Evolutionary conservation across 768 basidiomycete genomes (phyloP), one percentile per base, ranked within the genome.

Genomic region (Aureoboletus auriporus): DNA sequence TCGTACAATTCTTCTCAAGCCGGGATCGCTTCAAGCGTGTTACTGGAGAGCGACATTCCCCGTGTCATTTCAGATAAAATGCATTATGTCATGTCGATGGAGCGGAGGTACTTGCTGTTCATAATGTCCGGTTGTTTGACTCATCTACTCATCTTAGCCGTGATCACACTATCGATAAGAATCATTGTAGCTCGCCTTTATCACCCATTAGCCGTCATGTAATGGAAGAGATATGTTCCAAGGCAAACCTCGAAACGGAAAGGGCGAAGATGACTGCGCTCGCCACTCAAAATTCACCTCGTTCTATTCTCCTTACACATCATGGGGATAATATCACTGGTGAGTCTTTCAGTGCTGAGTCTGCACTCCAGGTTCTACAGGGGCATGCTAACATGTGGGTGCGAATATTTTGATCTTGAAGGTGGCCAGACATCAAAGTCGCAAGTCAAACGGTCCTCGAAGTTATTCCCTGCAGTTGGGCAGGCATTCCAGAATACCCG

Each of bases 121-220:
- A 11, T 27, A 13, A 6, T 3, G 8, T 35, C 28, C 30, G 0
- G 29, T 2, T 42, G 10, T 26, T 10, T 29, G 3, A 17, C 39
- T 56, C 11, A 60, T 28, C 4, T 37, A 8, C 13, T 37, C 11
- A 10, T 40, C n/a, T 36, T 20, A 57, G 58, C 8, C 16, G 5
- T 35, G 47, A 40, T 39, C 7, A 3, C 42, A 31, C 49, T 16
- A 6, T 8, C 12, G 17, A 53, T 16, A 37, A 46, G 4, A 36
- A 16, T n/a, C 33, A 30, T 13, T 23, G 30, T 45, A 40, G 31
- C 4, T 57, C 52, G 8, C 52, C 58, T 50, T 33, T 63, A 14
- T 49, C 50, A n/a, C 60, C 61, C 6, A 47, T 61, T 13, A 53
- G 50, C 36, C 58, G 52, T 31, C 31, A 42, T 13, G 46, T 33